Percentiles rank a stretch among this genome's conserved stretches.
These are phyloP conservation scores for Chaetomium olivaceum DNA, from an alignment of 2,329 filamentous ascomycete genomes.

Conservation along the genomic window DNA sequence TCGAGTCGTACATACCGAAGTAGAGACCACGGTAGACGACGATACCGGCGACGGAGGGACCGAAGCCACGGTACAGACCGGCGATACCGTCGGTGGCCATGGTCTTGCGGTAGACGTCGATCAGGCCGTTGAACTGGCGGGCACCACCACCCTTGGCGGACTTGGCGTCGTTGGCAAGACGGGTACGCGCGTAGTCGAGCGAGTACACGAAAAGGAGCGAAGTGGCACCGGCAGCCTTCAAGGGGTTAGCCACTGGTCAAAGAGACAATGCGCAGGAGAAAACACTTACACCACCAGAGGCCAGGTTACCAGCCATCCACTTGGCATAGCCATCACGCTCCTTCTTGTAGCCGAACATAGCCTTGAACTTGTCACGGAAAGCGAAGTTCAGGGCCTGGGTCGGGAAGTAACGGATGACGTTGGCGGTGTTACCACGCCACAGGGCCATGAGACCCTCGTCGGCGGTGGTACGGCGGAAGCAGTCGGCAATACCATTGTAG, in stretches of 20 bases:
- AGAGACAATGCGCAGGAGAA: conserved; percentile 19
- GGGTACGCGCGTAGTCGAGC: conserved; percentile 99
- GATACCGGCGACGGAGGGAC: conserved; percentile 98
- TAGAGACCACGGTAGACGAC: conserved; percentile 99
- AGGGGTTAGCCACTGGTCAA: conserved; percentile 19
- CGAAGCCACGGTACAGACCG: conserved; percentile 99
- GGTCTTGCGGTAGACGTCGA: conserved; percentile 99
- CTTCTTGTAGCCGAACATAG: conserved; percentile 99
- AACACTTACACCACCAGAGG: conserved; percentile 96
- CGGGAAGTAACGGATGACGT: conserved; percentile 99
- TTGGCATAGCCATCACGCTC: conserved; percentile 95
- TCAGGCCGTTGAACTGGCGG: conserved; percentile 99
- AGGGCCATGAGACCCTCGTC: conserved; percentile 93
- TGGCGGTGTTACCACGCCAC: conserved; percentile 99
- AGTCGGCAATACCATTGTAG: conserved; percentile 91
- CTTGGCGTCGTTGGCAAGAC: conserved; percentile 99
- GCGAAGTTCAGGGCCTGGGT: conserved; percentile 99
- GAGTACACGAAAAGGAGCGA: conserved; percentile 99
- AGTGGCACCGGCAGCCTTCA: conserved; percentile 92
- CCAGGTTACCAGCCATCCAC: conserved; percentile 99
- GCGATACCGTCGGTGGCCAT: conserved; percentile 97
- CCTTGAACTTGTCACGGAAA: conserved; percentile 99
- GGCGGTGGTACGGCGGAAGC: conserved; percentile 88
- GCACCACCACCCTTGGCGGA: conserved; percentile 94
- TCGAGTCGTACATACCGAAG: conserved; percentile 99